A percentile compares a stretch with the other conserved stretches of the same genome.
phyloP scores from a whole-genome alignment of 2,329 filamentous ascomycete genomes.

The Neonectria magnoliae region DNA sequence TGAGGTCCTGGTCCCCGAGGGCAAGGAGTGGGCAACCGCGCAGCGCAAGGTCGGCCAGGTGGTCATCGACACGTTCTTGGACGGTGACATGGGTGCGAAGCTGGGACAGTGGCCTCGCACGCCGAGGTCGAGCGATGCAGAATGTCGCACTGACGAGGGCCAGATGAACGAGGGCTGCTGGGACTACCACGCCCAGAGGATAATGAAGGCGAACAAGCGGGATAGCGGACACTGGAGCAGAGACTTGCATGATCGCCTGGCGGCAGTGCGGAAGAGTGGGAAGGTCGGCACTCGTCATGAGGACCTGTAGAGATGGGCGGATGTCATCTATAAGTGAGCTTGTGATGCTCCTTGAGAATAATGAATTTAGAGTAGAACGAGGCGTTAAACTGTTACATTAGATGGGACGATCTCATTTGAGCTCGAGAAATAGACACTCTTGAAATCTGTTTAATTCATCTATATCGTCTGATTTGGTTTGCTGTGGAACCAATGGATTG shows the following conservation, averaged over 20 bases:
- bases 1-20: conserved; percentile 59
- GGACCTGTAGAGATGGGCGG: conserved; percentile 45
- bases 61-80: conserved; percentile 73
- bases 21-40: conserved; percentile 59
- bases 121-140: conserved; percentile 46
- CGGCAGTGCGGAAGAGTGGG: conserved; percentile 44
- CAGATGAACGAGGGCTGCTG: conserved; percentile 63
- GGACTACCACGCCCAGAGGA: conserved; percentile 62
- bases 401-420: neutral
- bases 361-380: neutral
- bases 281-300: conserved; percentile 39
- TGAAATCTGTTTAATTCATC: neutral
- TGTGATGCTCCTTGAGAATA: neutral
- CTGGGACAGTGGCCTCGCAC: conserved; percentile 65
- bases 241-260: conserved; percentile 52
- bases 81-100: conserved; percentile 69
- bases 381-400: neutral
- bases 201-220: conserved; percentile 50
- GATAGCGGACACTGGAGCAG: conserved; percentile 58
- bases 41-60: conserved; percentile 67
- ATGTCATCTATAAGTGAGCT: neutral
- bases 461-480: neutral
- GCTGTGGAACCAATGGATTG: neutral
- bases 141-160: conserved; percentile 48
- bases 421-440: neutral